Percentiles rank a stretch among this genome's conserved stretches.
These are phyloP conservation scores for Thozetella sp. DNA, from an alignment of 495 filamentous ascomycete genomes.

Conservation along the genomic window DNA sequence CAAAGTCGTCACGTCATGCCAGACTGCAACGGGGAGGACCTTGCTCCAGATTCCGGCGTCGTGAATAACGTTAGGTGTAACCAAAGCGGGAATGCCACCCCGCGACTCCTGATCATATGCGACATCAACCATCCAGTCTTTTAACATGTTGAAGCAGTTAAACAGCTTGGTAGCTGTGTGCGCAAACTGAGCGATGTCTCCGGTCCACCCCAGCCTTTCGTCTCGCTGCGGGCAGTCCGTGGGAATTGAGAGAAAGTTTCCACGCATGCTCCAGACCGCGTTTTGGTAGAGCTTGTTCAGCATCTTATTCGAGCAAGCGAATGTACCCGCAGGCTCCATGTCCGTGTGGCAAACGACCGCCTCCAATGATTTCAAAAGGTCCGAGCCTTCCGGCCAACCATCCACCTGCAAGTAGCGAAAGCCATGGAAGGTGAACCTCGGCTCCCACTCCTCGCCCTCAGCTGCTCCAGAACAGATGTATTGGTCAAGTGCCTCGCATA, in stretches of 20 bases:
- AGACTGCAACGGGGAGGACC: not conserved
- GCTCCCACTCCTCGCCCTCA: slow-evolving; percentile 27
- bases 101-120: not conserved
- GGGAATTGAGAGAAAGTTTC: slow-evolving; percentile 54
- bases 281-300: slow-evolving; percentile 55
- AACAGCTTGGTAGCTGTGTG: not conserved
- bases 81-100: not conserved
- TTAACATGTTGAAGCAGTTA: not conserved
- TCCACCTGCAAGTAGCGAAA: slow-evolving; percentile 55
- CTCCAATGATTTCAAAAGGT: slow-evolving; percentile 26
- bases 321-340: slow-evolving; percentile 46
- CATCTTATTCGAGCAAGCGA: slow-evolving; percentile 44
- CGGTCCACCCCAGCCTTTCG: slow-evolving; percentile 52
- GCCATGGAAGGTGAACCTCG: slow-evolving; percentile 55
- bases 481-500: not conserved
- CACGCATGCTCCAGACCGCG: slow-evolving; percentile 51
- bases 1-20: not conserved
- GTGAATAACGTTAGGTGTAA: not conserved
- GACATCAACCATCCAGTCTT: not conserved
- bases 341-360: slow-evolving; percentile 53
- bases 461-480: not conserved
- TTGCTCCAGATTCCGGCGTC: not conserved
- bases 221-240: slow-evolving; percentile 59
- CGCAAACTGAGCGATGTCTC: not conserved
- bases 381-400: slow-evolving; percentile 37